Evolutionary conservation across 257 asterid species (phyloP).

Genomic region (Cinchona pubescens): DNA sequence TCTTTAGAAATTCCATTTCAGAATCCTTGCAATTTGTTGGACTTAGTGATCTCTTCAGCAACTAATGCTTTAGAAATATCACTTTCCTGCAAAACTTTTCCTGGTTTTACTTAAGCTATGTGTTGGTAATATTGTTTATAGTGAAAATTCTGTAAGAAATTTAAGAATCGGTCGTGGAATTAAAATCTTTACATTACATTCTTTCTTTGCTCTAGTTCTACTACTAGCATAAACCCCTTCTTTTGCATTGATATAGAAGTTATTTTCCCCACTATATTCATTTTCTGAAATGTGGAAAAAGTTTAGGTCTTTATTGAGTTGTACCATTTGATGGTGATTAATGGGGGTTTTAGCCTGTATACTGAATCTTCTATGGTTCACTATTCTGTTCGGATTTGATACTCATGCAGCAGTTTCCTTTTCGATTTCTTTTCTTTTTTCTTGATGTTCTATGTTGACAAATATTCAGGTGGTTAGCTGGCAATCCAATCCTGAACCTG

Average conservation of each 20-base stretch:
- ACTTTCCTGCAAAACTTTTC: not conserved
- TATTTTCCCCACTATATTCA: not conserved
- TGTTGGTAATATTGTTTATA: not conserved
- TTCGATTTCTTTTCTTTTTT: conserved; percentile 5
- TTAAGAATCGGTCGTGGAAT: not conserved
- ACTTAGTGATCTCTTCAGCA: not conserved
- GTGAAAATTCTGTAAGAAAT: not conserved
- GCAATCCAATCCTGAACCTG: conserved; percentile 49
- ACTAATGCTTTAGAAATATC: not conserved
- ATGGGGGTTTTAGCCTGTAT: not conserved
- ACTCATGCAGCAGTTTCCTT: not conserved
- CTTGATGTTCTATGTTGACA: conserved; percentile 1
- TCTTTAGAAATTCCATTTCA: not conserved
- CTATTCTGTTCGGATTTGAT: not conserved
- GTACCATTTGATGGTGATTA: not conserved
- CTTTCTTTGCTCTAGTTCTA: not conserved
- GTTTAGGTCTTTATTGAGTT: not conserved
- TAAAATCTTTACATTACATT: too few relatives aligned
- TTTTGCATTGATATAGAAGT: not conserved
- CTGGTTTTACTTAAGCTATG: too few relatives aligned
- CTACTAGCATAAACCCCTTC: not conserved
- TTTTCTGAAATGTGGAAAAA: not conserved
- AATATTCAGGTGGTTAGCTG: conserved; percentile 58
- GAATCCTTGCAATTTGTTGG: not conserved
- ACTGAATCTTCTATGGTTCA: not conserved